phyloP scores from a whole-genome alignment of 306 rosid genomes.

The Cucurbita argyrosperma region DNA sequence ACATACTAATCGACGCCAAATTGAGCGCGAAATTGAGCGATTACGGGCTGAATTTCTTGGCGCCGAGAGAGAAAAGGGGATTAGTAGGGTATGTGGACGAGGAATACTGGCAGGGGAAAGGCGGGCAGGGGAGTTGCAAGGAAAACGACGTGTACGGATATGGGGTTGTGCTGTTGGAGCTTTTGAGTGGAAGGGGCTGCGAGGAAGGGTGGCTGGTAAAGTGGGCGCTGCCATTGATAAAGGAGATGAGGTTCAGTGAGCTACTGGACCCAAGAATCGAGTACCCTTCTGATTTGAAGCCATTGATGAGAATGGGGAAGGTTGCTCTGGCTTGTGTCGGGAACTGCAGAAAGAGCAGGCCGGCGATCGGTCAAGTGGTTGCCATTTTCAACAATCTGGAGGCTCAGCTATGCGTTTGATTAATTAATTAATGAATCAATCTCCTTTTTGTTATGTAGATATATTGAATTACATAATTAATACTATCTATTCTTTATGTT shows the following conservation, averaged over 20 bases:
- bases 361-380: constrained; percentile 52
- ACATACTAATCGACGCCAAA: constrained; percentile 41
- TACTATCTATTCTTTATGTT: background rate
- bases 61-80: constrained; percentile 33
- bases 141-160: constrained; percentile 79
- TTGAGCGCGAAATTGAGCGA: constrained; percentile 45
- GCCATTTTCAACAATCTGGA: constrained; percentile 58
- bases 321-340: constrained; percentile 77
- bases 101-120: constrained; percentile 39
- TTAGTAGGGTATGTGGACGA: constrained; percentile 48
- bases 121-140: constrained; percentile 28
- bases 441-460: background rate
- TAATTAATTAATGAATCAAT: background rate
- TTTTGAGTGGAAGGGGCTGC: constrained; percentile 64
- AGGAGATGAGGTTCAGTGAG: constrained; percentile 34
- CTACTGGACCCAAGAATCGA: constrained; percentile 50
- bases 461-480: background rate
- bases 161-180: constrained; percentile 68
- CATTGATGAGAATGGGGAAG: constrained; percentile 57
- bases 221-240: constrained; percentile 82
- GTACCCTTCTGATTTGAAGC: constrained; percentile 28
- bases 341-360: constrained; percentile 65
- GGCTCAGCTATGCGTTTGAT: constrained; percentile 20
- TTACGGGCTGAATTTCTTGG: constrained; percentile 60
- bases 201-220: constrained; percentile 48